Conservation (phyloP, 352 stramenopile species). For the Phytophthora rubi region DNA sequence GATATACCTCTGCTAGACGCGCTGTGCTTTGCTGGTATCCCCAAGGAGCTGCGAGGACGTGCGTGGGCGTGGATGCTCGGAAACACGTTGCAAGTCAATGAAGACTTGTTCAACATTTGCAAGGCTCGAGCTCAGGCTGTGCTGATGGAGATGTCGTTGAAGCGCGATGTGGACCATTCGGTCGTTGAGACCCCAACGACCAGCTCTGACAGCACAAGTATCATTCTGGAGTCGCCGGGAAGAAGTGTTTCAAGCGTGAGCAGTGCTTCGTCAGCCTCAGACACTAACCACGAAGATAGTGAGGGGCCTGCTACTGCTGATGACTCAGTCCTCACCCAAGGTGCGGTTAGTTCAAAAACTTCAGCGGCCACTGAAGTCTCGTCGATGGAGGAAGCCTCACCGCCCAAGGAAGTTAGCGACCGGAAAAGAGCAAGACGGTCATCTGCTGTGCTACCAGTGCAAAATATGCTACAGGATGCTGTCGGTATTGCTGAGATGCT, state of each 20-base stretch:
- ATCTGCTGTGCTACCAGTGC: constrained; percentile 39
- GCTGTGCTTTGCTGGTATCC: constrained; percentile 82
- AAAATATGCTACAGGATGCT: constrained; percentile 70
- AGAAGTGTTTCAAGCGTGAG: constrained; percentile 39
- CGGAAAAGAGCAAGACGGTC: constrained; percentile 34
- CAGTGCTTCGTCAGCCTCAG: constrained; percentile 40
- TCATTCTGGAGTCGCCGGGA: constrained; percentile 33
- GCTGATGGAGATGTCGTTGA: constrained; percentile 75
- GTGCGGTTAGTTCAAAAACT: background rate
- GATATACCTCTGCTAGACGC: constrained; percentile 54
- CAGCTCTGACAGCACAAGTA: constrained; percentile 29
- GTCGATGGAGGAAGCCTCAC: background rate
- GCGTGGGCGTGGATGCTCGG: constrained; percentile 83
- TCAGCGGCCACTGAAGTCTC: constrained; percentile 5
- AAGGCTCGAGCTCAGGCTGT: constrained; percentile 77
- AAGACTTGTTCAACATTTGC: constrained; percentile 87
- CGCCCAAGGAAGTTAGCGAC: constrained; percentile 15
- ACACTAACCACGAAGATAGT: constrained; percentile 23
- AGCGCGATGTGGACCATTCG: constrained; percentile 57
- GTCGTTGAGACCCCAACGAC: constrained; percentile 25
- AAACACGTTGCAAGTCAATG: constrained; percentile 86
- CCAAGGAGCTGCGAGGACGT: constrained; percentile 82
- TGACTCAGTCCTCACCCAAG: constrained; percentile 6
- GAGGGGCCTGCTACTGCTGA: constrained; percentile 14
- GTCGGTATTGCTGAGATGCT: constrained; percentile 84